Base-by-base conservation (phyloP, 139 green algal genomes). In the Picochlorum sp. region DNA sequence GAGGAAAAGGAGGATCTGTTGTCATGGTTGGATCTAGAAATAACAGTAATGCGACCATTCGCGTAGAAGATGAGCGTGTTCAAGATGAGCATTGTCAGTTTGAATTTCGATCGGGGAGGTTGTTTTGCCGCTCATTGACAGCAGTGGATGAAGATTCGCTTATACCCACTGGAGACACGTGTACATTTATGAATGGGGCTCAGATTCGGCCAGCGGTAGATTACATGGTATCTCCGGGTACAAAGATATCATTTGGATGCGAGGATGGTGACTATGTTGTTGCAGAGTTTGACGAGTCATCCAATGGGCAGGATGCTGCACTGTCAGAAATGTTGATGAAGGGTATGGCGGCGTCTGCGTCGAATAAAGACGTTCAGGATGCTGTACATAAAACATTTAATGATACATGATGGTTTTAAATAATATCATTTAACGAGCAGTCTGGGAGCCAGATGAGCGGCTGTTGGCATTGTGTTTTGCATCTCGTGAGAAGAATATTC, bases 41-140 rank as follows among this genome's bases (percentile, higher is more conserved):
- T 9, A 41, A 41, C 8, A 41, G 8, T 10, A 23, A 44, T 47
- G 56, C 56, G 13, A 26, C 1, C 23, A 70, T 45, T 44, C 8
- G 18, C n/a, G 45, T 69, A 37, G 24, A 31, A 41, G 18, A 23
- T 45, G 30, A 9, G 47, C 34, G 26, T 59, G 47, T 77, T 2
- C 23, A 41, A 15, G 20, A 49, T 7, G 30, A 70, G 60, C 74
- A 80, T 45, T 65, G 57, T 5, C 16, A 41, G 23, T 31, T 80
- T 37, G 65, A 74, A 38, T 60, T 6, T 10, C 62, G 60, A 55
- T 24, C 57, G 18, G 74, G 74, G 10, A 38, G 74, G 2, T 10
- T 77, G 21, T 80, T 62, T 18, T 75, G 58, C 58, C 70, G 44
- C 1, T 64, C 74, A 0, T 44, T 80, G 38, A 24, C 49, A 0